Evolutionary conservation across 2,329 filamentous ascomycete genomes (phyloP), one percentile per base, ranked within the genome.

Genomic region (Xylaria sp.): DNA sequence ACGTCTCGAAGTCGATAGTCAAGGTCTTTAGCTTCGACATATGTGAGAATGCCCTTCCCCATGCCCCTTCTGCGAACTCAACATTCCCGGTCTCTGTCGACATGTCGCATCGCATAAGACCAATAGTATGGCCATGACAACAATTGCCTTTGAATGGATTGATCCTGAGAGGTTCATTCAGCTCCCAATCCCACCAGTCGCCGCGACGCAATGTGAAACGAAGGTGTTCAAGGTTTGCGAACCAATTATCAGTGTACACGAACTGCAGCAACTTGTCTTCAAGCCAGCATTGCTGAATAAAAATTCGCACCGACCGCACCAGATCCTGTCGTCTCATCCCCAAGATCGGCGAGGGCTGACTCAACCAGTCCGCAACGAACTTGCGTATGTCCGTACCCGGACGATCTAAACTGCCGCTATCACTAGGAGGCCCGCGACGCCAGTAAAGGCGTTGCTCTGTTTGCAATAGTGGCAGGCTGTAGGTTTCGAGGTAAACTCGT

Each of bases 141-240:
- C 61, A 67, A 25, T 69, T 71, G 42, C 70, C 69, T 53, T 64
- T 69, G 59, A 69, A 75, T 2, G 73, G 74, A 47, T 72, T 72
- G 66, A 81, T 75, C 4, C 60, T 59, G 5, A 79, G 73, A 0
- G 73, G 63, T 5, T 68, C 60, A 25, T 79, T 74, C 16, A 55
- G 50, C 68, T 80, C 79, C 79, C 79, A 81, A 25, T 73, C 65
- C 73, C 75, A 78, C 78, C 79, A 81, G 66, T 81, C 79, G 2
- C 75, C 74, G 32, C 79, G 76, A 27, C 79, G 75, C 18, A 81
- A 65, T 1, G 79, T 79, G 18, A 81, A 72, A 2, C 73, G 78
- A 9, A 81, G 63, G 25, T 64, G 71, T 13, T 75, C 70, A 27
- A 78, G 69, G 60, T 69, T 68, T 18, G 62, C 23, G 32, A 76